Conservation (phyloP, 352 stramenopile species). For the Phytopythium montanum region DNA sequence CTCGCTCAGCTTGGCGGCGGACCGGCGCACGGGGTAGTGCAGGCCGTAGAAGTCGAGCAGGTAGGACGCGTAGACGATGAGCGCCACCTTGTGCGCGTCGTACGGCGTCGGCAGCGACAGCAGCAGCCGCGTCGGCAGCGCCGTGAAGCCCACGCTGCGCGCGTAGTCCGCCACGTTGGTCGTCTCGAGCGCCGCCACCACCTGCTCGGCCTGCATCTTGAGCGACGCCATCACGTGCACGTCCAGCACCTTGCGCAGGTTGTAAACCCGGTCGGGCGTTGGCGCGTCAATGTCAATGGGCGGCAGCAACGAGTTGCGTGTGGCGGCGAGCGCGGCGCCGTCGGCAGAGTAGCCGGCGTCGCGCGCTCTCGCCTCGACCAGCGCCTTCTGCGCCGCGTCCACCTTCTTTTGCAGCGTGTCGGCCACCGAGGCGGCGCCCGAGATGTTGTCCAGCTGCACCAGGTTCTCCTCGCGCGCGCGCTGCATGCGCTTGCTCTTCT, state of each 20-base stretch:
- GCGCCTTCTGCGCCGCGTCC: slow-evolving; percentile 43
- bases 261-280: slow-evolving; percentile 75
- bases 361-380: slow-evolving; percentile 40
- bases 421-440: slow-evolving; percentile 55
- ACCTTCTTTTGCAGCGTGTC: slow-evolving; percentile 80
- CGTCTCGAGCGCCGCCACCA: slow-evolving; percentile 55
- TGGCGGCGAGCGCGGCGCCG: slow-evolving; percentile 44
- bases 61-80: slow-evolving; percentile 75
- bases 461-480: slow-evolving; percentile 81
- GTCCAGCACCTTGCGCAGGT: slow-evolving; percentile 74
- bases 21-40: slow-evolving; percentile 65
- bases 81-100: slow-evolving; percentile 62
- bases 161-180: slow-evolving; percentile 58
- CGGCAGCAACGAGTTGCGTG: slow-evolving; percentile 63
- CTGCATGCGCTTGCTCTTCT: slow-evolving; percentile 84
- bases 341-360: slow-evolving; percentile 57
- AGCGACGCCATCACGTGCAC: slow-evolving; percentile 68
- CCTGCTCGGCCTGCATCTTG: slow-evolving; percentile 69
- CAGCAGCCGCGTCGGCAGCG: slow-evolving; percentile 60
- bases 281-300: slow-evolving; percentile 69
- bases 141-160: slow-evolving; percentile 33
- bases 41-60: slow-evolving; percentile 61
- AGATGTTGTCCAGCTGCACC: slow-evolving; percentile 76
- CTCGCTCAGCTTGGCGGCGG: slow-evolving; percentile 61
- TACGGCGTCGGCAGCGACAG: slow-evolving; percentile 64